phyloP scores from a whole-genome alignment of 805 yeast species.

The Kazachstania bromeliacearum region DNA sequence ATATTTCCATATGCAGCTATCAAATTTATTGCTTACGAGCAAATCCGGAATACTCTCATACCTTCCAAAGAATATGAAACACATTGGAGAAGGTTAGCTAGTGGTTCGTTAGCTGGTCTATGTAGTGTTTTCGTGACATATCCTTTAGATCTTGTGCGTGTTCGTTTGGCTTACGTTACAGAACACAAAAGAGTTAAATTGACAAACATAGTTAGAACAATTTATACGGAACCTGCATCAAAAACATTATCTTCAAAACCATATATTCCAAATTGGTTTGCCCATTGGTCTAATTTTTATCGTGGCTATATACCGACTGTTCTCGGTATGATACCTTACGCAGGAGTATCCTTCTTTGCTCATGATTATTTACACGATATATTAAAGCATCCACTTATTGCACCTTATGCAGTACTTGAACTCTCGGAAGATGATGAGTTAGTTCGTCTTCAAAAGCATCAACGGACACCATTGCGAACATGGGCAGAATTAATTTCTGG shows the following conservation, averaged over 20 bases:
- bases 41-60: conserved; percentile 68
- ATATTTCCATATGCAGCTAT: conserved; percentile 96
- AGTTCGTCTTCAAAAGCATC: conserved; percentile 12
- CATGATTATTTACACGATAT: conserved; percentile 88
- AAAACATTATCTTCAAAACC: conserved; percentile 27
- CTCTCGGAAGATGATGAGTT: conserved; percentile 16
- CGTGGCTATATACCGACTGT: conserved; percentile 92
- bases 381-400: conserved; percentile 51
- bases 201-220: conserved; percentile 20
- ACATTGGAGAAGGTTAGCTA: conserved; percentile 64
- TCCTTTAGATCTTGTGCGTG: conserved; percentile 85
- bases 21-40: conserved; percentile 94
- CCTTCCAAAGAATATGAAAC: conserved; percentile 72
- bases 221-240: conserved; percentile 27
- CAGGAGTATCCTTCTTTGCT: conserved; percentile 93
- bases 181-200: conserved; percentile 26
- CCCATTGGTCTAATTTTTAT: conserved; percentile 58
- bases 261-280: conserved; percentile 30
- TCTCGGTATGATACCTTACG: conserved; percentile 93
- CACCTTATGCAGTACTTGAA: conserved; percentile 41
- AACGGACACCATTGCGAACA: conserved; percentile 60
- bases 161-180: conserved; percentile 85
- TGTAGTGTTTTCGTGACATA: conserved; percentile 81
- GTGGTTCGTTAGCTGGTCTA: conserved; percentile 88
- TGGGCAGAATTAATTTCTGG: conserved; percentile 95